Conservation (phyloP, 1,284 basidiomycete genomes). For the Farysia itapuensis region DNA sequence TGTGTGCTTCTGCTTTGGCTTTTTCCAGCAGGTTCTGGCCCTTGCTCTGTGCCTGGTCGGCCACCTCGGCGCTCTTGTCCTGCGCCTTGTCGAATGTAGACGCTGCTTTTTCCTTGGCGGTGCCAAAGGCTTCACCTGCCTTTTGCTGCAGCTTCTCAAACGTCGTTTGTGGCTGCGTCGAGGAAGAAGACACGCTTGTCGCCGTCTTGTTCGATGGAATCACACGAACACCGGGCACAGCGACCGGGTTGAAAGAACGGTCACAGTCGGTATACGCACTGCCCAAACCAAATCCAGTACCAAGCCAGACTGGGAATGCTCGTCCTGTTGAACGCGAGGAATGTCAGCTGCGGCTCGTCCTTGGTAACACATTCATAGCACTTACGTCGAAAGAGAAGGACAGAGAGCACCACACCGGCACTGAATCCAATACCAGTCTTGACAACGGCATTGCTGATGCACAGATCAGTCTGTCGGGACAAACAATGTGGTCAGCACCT, state of each 20-base stretch:
- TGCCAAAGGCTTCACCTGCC: conserved; percentile 50
- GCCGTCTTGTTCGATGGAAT: conserved; percentile 62
- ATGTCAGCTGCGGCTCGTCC: too few species aligned
- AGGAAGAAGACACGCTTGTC: conserved; percentile 45
- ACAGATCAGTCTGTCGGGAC: conserved; percentile 38
- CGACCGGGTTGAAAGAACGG: conserved; percentile 89
- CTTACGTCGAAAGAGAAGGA: conserved; percentile 91
- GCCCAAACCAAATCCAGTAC: conserved; percentile 80
- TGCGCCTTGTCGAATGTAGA: conserved; percentile 34
- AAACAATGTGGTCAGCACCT: not conserved
- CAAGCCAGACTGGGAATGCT: conserved; percentile 90
- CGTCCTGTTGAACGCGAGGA: conserved; percentile 70
- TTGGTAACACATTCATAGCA: too few species aligned
- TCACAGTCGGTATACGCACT: conserved; percentile 94
- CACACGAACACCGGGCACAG: conserved; percentile 85
- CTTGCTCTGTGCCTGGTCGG: conserved; percentile 30
- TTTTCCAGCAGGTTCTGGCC: conserved; percentile 45
- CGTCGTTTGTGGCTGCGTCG: conserved; percentile 32
- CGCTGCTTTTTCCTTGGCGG: conserved; percentile 38
- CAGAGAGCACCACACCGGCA: conserved; percentile 88
- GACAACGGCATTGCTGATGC: conserved; percentile 64
- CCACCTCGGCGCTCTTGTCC: conserved; percentile 22
- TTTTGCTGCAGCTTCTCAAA: conserved; percentile 52
- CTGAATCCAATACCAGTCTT: conserved; percentile 89
- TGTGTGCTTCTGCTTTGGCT: conserved; percentile 38